Base-by-base conservation (phyloP, 257 asterid species). In the Solanum chilense region DNA sequence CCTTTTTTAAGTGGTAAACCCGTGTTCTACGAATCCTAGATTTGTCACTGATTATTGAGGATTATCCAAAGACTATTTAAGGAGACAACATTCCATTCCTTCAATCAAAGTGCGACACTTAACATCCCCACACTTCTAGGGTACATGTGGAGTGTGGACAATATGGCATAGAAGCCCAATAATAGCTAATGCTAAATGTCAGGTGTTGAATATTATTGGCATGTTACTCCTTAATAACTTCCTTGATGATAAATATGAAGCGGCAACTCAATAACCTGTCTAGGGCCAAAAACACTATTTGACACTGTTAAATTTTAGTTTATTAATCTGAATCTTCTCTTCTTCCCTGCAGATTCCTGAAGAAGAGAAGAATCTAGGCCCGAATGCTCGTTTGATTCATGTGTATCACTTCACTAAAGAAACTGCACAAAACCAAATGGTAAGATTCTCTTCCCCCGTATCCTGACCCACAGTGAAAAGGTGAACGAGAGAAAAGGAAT, bases 371-470 rank as follows among this genome's bases (percentile, higher is more conserved):
- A 86, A 88, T 86, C 89, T 90, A 9, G 91, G 89, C 75, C 89
- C 62, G 45, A 64, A 69, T 82, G 92, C 90, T 90, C 90, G 89
- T 89, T 88, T 93, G 92, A 90, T 92, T 92, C 96, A 90, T 90
- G 93, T 93, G 37, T 92, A 93, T 89, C 96, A 93, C 88, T 91
- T 90, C 86, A 88, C 81, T 89, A 88, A 89, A 60, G 96, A 91
- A 88, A 92, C 89, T 78, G 86, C 90, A 77, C 94, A 93, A 89
- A 92, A 93, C 88, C 94, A 93, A 87, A 89, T 89, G 92, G 96
- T 90, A 88, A 80, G 82, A 83, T 80, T 76, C 86, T 70, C 31
- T 60, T 84, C 76, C 6, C 83, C 56, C 64, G 12, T 13, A 35
- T 70, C 8, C 12, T 13, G 13, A 37, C 18, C 23, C 29, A 39